Evolutionary conservation across 257 asterid genomes (phyloP).

Genomic region (Lycium ferocissimum): DNA sequence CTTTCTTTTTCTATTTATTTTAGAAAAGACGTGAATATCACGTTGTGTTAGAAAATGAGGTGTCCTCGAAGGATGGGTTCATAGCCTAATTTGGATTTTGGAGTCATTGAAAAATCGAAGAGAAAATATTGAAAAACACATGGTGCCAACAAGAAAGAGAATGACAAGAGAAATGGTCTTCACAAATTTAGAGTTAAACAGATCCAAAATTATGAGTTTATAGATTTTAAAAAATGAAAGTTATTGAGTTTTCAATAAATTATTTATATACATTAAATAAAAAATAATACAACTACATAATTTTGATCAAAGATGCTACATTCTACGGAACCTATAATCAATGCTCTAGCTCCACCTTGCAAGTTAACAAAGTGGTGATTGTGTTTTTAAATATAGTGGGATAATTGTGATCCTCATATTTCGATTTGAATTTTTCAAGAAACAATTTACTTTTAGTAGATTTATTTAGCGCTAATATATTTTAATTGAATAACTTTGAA

Average conservation of each 20-base stretch:
- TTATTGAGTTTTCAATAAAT: neutral
- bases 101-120: neutral
- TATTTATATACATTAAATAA: neutral
- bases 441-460: too few species aligned
- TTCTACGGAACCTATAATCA: neutral
- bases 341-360: neutral
- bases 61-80: neutral
- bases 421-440: neutral
- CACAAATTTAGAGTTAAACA: too few species aligned
- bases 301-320: too few species aligned
- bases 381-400: neutral
- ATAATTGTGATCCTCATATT: neutral
- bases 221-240: neutral
- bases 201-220: neutral
- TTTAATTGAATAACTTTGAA: too few species aligned
- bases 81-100: neutral
- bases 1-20: neutral
- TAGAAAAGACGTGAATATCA: conserved; percentile 16
- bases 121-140: neutral
- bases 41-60: neutral
- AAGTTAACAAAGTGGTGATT: neutral
- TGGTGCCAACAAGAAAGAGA: neutral
- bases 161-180: neutral
- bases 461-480: too few species aligned
- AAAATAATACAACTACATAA: too few species aligned